Base-by-base conservation (phyloP, 176 grass and related monocot species). In the Hsuehochloa calcarea region DNA sequence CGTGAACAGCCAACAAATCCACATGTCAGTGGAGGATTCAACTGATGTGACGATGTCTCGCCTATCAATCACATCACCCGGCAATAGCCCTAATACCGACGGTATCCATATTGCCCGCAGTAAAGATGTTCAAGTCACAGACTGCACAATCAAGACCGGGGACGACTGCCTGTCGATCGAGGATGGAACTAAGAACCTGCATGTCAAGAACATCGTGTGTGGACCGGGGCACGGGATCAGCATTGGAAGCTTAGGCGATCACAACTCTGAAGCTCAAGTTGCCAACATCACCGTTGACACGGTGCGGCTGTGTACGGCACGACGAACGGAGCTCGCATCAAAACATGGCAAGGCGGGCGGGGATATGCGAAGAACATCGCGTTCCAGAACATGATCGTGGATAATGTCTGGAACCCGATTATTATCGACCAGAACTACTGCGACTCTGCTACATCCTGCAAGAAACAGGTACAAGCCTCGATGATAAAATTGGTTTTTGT, bases 361-460 rank as follows among this genome's bases (percentile, higher is more conserved):
- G 90, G 93, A 10, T 92, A 90, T 68, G 87, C 90, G 1, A 92
- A 86, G 64, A 77, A 83, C 63, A 90, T 94, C 5, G 35, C 83
- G 3, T 92, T 94, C 80, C 14, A 84, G 41, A 92, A 94, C 79
- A 88, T 92, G n/a, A 29, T 87, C 9, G 87, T 91, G 89, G 71
- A 85, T 49, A 78, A 76, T 56, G 92, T 94, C 1, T 4, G 80
- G 52, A 89, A 94, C 83, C 92, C 89, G 15, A 91, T 94, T 79
- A 74, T 91, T 35, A 92, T 92, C 34, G 81, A 92, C 43, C 90
- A 92, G 55, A 86, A 90, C 81, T 94, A 92, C 29, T 94, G 85
- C 2, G 84, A 91, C 40, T 85, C 70, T 2, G 20, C 29, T 8
- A 85, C 23, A 19, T 75, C 89, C 6, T 89, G 89, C 87, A 55